Percentiles rank a stretch among this genome's conserved stretches.
Conservation (phyloP, 2,329 filamentous ascomycete species). For the Aspergillus sp. region DNA sequence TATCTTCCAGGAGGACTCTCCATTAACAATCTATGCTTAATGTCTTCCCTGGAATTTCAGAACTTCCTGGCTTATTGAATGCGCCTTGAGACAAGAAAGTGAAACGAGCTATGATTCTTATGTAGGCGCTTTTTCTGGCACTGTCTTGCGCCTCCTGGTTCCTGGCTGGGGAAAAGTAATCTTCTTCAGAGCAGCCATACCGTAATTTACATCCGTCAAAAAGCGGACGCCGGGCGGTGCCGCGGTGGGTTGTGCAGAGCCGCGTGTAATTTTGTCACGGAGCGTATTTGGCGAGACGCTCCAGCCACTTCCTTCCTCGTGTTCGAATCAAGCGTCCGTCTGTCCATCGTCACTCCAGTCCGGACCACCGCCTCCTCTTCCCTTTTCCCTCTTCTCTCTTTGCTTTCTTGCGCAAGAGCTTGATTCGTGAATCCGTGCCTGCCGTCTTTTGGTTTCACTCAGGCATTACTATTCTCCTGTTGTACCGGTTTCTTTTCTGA, state of each 20-base stretch:
- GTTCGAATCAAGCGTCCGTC: not conserved
- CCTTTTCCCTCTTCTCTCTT: not conserved
- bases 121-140: not conserved
- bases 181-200: not conserved
- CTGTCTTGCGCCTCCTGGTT: not conserved
- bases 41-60: no score
- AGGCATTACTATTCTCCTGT: not conserved
- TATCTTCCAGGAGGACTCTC: no score
- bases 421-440: not conserved
- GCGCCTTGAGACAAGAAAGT: not conserved
- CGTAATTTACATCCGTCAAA: not conserved
- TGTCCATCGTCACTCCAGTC: not conserved
- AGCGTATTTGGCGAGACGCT: conserved; percentile 6
- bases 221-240: not conserved
- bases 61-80: not conserved
- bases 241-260: conserved; percentile 11
- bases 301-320: conserved; percentile 9
- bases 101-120: not conserved
- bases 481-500: conserved; percentile 3
- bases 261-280: conserved; percentile 13
- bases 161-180: not conserved
- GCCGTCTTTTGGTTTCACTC: not conserved
- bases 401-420: not conserved
- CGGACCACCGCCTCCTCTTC: not conserved
- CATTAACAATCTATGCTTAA: no score